A percentile compares a stretch with the other conserved stretches of the same genome.
Conservation (phyloP, 495 filamentous ascomycete genomes). For the Penicillium ochrochloron region DNA sequence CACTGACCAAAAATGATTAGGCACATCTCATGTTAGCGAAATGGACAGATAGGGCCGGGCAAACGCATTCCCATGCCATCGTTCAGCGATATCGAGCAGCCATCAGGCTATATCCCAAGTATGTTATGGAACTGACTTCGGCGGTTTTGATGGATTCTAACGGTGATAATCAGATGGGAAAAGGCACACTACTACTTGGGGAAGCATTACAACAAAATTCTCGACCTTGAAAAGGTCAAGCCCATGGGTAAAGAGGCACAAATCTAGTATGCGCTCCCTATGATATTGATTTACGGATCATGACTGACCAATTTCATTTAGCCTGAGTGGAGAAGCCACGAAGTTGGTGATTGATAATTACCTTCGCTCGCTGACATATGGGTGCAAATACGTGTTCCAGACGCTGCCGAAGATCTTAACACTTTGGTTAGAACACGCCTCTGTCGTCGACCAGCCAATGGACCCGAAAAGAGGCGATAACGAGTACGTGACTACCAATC, state of each 20-base stretch:
- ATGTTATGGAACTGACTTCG: not conserved
- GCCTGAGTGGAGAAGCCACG: conserved; percentile 74
- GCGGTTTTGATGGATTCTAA: conserved; percentile 7
- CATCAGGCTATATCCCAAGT: conserved; percentile 51
- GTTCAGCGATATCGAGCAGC: conserved; percentile 80
- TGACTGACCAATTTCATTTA: conserved; percentile 21
- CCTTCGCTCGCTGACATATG: conserved; percentile 79
- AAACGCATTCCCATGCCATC: conserved; percentile 79
- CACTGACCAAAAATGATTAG: conserved; percentile 27
- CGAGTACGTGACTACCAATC: conserved; percentile 41
- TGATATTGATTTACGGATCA: not conserved
- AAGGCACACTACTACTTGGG: conserved; percentile 97
- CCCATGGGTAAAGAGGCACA: conserved; percentile 66
- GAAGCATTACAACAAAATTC: conserved; percentile 94
- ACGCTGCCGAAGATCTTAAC: conserved; percentile 89
- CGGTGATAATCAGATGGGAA: conserved; percentile 69
- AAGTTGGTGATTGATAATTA: conserved; percentile 94
- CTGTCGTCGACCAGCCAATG: conserved; percentile 67
- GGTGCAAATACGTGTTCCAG: conserved; percentile 93
- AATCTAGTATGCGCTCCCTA: conserved; percentile 46
- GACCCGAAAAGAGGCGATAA: conserved; percentile 69
- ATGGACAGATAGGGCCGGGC: conserved; percentile 91
- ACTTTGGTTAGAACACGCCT: conserved; percentile 90
- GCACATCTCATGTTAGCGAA: conserved; percentile 90
- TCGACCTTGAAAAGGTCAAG: conserved; percentile 84